Base-by-base conservation (phyloP, 176 grass and related monocot genomes). In the Musa acuminata region DNA sequence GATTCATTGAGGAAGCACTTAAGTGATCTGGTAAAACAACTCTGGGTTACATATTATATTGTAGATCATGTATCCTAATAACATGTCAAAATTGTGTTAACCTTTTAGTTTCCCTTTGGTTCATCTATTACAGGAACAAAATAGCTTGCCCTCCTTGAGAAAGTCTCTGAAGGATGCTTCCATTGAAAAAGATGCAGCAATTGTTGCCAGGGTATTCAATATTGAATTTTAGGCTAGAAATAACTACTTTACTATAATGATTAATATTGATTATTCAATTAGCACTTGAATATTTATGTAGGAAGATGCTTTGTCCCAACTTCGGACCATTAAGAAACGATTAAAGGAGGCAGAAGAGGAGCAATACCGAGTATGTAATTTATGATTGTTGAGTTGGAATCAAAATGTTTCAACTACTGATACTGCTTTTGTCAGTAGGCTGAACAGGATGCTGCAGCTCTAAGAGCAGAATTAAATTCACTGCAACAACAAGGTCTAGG, bases 271-370 rank as follows among this genome's bases (percentile, higher is more conserved):
- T 21, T 16, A 50, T 57, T 43, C 78, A 13, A 26, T 65, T 71
- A 69, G 10, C 64, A 65, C 55, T 59, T 62, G 62, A 35, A 83
- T 67, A 74, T 53, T 17, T 86, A 74, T 72, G 22, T 85, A 98
- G 94, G 94, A 98, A 84, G 94, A 98, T 85, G 90, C 94, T 80
- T 80, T 93, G 67, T 81, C 88, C 55, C 94, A 93, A 89, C 83
- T 91, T 35, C 87, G 90, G 55, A 88, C 82, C 71, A 79, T 89
- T 71, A 98, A 89, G 86, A 93, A 93, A 81, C 94, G 90, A 51
- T 52, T 98, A 23, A 98, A 93, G 82, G 94, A 98, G 66, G 90
- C 94, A 80, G 94, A 98, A 84, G 94, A 98, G 69, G 94, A 98
- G 67, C 94, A 98, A 60, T 98, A 93, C 70, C 88, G 86, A 85